Conservation (phyloP, 306 rosid genomes). For the Purshia tridentata region DNA sequence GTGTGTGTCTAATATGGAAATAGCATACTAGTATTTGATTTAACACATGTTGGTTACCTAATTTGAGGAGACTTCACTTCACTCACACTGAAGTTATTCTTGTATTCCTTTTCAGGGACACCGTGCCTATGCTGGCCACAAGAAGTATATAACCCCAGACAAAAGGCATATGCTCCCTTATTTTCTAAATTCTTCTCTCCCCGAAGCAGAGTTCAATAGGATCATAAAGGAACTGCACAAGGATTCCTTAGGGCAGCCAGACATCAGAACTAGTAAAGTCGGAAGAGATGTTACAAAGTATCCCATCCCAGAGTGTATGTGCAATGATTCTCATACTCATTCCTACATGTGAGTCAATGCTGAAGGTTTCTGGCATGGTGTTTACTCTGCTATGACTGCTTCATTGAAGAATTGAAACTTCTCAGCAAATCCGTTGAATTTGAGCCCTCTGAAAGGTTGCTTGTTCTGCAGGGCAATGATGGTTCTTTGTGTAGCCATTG, state of each 20-base stretch:
- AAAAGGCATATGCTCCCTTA: slow-evolving; percentile 87
- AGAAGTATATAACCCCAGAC: slow-evolving; percentile 92
- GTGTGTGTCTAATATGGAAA: neutral
- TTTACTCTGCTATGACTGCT: neutral
- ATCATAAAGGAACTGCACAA: slow-evolving; percentile 68
- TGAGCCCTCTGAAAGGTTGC: slow-evolving; percentile 30
- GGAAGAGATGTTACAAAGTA: slow-evolving; percentile 91
- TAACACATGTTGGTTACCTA: neutral
- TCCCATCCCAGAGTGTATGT: slow-evolving; percentile 89
- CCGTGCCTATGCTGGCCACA: slow-evolving; percentile 85
- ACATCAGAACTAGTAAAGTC: slow-evolving; percentile 49
- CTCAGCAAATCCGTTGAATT: slow-evolving; percentile 21
- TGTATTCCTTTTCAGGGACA: slow-evolving; percentile 62
- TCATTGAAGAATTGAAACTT: neutral
- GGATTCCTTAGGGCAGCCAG: slow-evolving; percentile 86
- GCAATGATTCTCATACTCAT: slow-evolving; percentile 44
- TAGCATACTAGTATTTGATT: neutral
- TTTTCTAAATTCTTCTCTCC: slow-evolving; percentile 62
- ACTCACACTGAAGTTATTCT: neutral
- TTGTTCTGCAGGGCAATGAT: slow-evolving; percentile 10
- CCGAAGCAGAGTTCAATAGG: slow-evolving; percentile 65
- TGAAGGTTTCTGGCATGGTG: slow-evolving; percentile 17
- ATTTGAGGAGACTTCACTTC: slow-evolving; percentile 1
- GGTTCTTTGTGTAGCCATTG: slow-evolving; percentile 14
- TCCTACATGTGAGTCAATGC: slow-evolving; percentile 25